Evolutionary conservation across 805 yeast genomes (phyloP), one percentile per base, ranked within the genome.

Genomic region (Wickerhamiella hasegawae): DNA sequence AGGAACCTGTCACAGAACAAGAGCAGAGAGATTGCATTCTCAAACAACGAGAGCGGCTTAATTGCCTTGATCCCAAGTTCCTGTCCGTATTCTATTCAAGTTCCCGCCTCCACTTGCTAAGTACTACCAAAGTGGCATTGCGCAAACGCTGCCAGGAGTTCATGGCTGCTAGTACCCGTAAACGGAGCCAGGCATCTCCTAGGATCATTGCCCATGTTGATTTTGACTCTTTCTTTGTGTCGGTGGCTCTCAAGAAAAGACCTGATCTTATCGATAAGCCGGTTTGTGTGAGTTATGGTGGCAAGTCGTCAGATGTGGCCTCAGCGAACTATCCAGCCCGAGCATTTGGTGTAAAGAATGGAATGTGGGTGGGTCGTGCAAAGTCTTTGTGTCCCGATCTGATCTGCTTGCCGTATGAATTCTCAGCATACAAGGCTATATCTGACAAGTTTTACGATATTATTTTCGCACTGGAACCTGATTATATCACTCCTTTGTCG

Each of bases 281-380:
- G 50, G 55, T 87, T 56, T 59, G 94, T 62, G 61, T 73, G 1
- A 65, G 75, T 30, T 65, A 69, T 45, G 55, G 58, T 12, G 39
- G 47, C 3, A 54, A 57, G 3, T 54, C 56, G 24, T 71, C 96
- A 0, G 97, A 87, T 53, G 63, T 90, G 11, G 90, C 97, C 1
- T 79, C 94, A 39, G 84, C 96, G 50, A 90, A 90, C 52, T 90
- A 90, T 52, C 73, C 65, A 3, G 95, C 96, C 0, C 63, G 98
- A 20, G 51, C 60, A n/a, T 61, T 45, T 39, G 97, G 97, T 0
- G 75, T 87, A 4, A 59, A 52, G 19, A 85, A 90, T 51, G 97
- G 97, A 0, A 81, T 78, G 90, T 90, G 96, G 93, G 68, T 81
- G 1, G 60, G 72, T 1, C 44, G 60, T 1, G 97, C 96, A 0